These are phyloP conservation scores for Aegilops umbellulata DNA, from an alignment of 176 grass and related monocot species.

Conservation along the genomic window DNA sequence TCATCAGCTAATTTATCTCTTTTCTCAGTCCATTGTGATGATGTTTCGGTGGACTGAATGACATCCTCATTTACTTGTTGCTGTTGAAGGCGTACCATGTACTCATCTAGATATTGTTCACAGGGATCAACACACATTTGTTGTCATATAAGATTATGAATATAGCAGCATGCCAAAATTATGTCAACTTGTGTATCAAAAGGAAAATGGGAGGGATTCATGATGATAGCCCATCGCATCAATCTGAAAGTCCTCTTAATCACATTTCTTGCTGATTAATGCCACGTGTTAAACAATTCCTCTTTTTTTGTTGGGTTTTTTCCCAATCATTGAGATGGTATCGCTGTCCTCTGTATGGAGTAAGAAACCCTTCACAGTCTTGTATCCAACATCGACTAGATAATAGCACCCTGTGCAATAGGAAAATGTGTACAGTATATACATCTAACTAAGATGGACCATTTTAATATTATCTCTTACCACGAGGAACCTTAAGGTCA, in stretches of 20 bases:
- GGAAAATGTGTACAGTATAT: not conserved
- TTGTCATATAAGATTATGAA: not conserved
- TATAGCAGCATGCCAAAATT: conserved; percentile 3
- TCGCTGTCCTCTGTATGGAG: not conserved
- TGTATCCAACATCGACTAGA: not conserved
- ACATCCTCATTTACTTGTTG: not conserved
- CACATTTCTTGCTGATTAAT: not conserved
- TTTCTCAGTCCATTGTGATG: too few species aligned
- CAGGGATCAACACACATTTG: not conserved
- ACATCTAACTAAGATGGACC: not conserved
- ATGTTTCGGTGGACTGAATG: not conserved
- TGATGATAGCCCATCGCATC: not conserved
- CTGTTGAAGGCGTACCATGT: not conserved
- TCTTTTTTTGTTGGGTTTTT: not conserved
- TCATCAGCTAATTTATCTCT: too few species aligned
- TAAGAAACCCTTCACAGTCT: not conserved
- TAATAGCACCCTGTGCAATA: not conserved
- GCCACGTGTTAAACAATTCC: conserved; percentile 4
- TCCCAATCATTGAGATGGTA: not conserved
- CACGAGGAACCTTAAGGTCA: not conserved
- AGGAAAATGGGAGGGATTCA: not conserved
- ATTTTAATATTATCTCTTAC: not conserved
- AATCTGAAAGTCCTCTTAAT: not conserved
- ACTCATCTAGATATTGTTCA: not conserved
- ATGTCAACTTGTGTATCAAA: not conserved